These are phyloP conservation scores for Fusarium longipes DNA, from an alignment of 2,329 filamentous ascomycete species.

Conservation along the genomic window DNA sequence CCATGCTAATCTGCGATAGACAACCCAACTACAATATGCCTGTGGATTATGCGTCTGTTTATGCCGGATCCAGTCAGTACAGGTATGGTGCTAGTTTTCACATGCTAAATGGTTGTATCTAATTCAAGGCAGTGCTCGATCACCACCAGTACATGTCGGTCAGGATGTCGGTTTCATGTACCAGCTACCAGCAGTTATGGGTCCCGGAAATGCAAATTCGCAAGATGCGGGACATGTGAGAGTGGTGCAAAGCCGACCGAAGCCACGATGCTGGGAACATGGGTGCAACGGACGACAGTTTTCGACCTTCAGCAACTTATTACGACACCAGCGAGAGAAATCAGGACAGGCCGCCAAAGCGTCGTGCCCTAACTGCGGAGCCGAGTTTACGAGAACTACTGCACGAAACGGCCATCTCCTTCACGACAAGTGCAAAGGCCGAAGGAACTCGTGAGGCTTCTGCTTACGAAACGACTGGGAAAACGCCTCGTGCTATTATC, in stretches of 20 bases:
- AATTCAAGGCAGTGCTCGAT: slow-evolving; percentile 51
- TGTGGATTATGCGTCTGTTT: slow-evolving; percentile 57
- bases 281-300: slow-evolving; percentile 96
- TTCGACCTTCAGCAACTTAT: slow-evolving; percentile 93
- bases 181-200: slow-evolving; percentile 54
- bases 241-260: slow-evolving; percentile 82
- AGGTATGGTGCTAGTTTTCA: slow-evolving; percentile 50
- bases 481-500: slow-evolving; percentile 27
- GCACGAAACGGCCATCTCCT: slow-evolving; percentile 87
- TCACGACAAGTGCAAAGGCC: slow-evolving; percentile 92
- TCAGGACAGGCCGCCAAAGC: slow-evolving; percentile 91
- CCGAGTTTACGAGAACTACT: slow-evolving; percentile 89
- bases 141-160: slow-evolving; percentile 52
- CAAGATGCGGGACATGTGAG: slow-evolving; percentile 66
- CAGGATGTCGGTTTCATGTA: slow-evolving; percentile 59
- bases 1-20: slow-evolving; percentile 47
- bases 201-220: slow-evolving; percentile 50
- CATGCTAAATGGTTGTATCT: slow-evolving; percentile 20
- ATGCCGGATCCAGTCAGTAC: slow-evolving; percentile 52
- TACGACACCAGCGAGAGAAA: slow-evolving; percentile 93
- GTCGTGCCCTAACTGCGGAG: slow-evolving; percentile 88
- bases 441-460: slow-evolving; percentile 46
- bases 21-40: slow-evolving; percentile 56
- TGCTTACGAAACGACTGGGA: slow-evolving; percentile 11
- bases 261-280: slow-evolving; percentile 97